Evolutionary conservation across 257 asterid genomes (phyloP).

Genomic region (Ilex aquifolium): DNA sequence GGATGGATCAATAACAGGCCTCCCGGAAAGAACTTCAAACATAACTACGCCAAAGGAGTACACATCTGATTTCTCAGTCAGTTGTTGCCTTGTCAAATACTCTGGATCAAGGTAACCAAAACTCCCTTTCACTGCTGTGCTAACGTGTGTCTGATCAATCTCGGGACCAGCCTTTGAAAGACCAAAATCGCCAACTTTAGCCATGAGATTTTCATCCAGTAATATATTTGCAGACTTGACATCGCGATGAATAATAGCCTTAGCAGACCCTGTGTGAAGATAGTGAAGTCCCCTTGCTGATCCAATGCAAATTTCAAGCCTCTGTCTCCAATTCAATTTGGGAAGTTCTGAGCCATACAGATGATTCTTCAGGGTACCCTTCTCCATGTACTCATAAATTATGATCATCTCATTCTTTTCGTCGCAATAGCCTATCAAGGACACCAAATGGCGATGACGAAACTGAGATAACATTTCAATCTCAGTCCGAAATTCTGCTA

Average conservation of each 20-base stretch:
- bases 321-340: constrained; percentile 25
- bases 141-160: constrained; percentile 36
- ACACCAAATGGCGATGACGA: constrained; percentile 40
- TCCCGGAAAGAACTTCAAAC: constrained; percentile 35
- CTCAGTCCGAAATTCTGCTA: constrained; percentile 34
- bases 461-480: constrained; percentile 37
- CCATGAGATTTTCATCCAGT: constrained; percentile 32
- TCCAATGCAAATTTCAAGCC: constrained; percentile 44
- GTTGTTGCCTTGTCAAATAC: constrained; percentile 31
- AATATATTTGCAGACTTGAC: constrained; percentile 41
- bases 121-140: constrained; percentile 40
- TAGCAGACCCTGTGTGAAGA: constrained; percentile 34
- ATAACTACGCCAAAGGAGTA: constrained; percentile 41
- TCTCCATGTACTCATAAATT: constrained; percentile 41
- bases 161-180: constrained; percentile 40
- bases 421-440: constrained; percentile 37
- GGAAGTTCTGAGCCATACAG: constrained; percentile 25
- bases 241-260: constrained; percentile 38
- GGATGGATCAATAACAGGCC: constrained; percentile 37
- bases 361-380: constrained; percentile 33
- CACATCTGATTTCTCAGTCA: constrained; percentile 40
- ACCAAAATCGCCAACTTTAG: constrained; percentile 44
- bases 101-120: constrained; percentile 42
- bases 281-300: constrained; percentile 48
- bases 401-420: constrained; percentile 37